A percentile compares a stretch with the other conserved stretches of the same genome.
Evolutionary conservation across 805 yeast species (phyloP).

Genomic region (Yamadazyma tumulicola): DNA sequence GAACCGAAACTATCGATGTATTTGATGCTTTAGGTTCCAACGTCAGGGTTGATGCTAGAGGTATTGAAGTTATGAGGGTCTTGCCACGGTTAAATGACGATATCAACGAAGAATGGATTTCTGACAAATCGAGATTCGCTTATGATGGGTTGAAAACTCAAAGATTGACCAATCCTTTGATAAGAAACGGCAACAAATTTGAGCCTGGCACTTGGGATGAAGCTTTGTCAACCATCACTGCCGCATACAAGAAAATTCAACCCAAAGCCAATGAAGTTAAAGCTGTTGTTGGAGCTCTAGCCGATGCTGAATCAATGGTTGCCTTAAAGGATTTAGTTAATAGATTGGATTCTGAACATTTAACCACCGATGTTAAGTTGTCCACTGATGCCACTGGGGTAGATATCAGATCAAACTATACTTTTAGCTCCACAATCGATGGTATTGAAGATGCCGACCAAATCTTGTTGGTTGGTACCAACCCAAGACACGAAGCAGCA

Average conservation of each 20-base stretch:
- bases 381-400: slow-evolving; percentile 60
- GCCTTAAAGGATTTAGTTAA: slow-evolving; percentile 77
- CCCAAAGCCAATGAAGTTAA: slow-evolving; percentile 72
- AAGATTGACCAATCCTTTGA: slow-evolving; percentile 76
- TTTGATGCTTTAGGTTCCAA: slow-evolving; percentile 80
- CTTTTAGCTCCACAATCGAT: slow-evolving; percentile 73
- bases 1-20: slow-evolving; percentile 83
- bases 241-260: slow-evolving; percentile 50
- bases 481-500: slow-evolving; percentile 89
- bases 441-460: slow-evolving; percentile 84
- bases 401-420: slow-evolving; percentile 74
- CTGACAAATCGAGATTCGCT: slow-evolving; percentile 83
- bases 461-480: slow-evolving; percentile 76
- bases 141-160: slow-evolving; percentile 84
- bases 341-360: slow-evolving; percentile 75
- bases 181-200: slow-evolving; percentile 66
- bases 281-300: slow-evolving; percentile 77
- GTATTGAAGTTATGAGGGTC: slow-evolving; percentile 82
- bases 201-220: slow-evolving; percentile 84
- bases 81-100: slow-evolving; percentile 84
- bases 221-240: slow-evolving; percentile 67
- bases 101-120: slow-evolving; percentile 87
- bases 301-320: slow-evolving; percentile 79
- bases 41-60: slow-evolving; percentile 81
- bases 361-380: slow-evolving; percentile 65